Base-by-base conservation (phyloP, 2,329 filamentous ascomycete genomes). In the Malbranchea zuffiana region DNA sequence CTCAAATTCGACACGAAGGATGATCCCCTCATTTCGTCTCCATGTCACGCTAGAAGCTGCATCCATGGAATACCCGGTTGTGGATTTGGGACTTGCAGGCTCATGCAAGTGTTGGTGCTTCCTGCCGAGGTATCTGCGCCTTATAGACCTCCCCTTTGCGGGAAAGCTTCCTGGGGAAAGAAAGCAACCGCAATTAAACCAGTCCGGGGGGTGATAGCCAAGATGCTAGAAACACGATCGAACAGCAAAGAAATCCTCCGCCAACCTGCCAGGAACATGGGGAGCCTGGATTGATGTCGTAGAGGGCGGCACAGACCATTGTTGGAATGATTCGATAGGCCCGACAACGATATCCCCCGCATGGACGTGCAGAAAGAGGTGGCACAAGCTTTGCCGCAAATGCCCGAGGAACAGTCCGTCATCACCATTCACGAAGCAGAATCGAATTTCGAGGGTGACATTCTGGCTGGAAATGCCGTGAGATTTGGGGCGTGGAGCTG, bases 1-100 rank as follows among this genome's bases (percentile, higher is more conserved):
- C 15, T 11, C 15, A 13, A 3, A 13, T 11, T 11, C 11, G 7
- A 27, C 25, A n/a, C n/a, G 16, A 6, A 15, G 28, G 28, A 26
- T 38, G 32, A 38, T 38, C 35, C 35, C 35, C 35, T 38, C 35
- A 38, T 38, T 27, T 38, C 23, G 29, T 20, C 16, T 18, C 17
- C 21, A 32, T 26, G 6, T 26, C 20, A 32, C 35, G 35, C 35
- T 38, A 38, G n/a, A 27, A 20, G 15, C 21, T 11, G n/a, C 20
- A 24, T 15, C 23, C 5, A 18, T 24, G n/a, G 23, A 13, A 38
- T 32, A 28, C 35, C 21, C 19, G 35, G n/a, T n/a, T n/a, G n/a
- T n/a, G n/a, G n/a, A n/a, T n/a, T n/a, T n/a, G n/a, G n/a, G n/a
- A n/a, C n/a, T n/a, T n/a, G n/a, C n/a, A n/a, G n/a, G n/a, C n/a